Evolutionary conservation across 192 early-diverging fungal species (phyloP), one percentile per base, ranked within the genome.

Genomic region (Backusella parvicylindrica): DNA sequence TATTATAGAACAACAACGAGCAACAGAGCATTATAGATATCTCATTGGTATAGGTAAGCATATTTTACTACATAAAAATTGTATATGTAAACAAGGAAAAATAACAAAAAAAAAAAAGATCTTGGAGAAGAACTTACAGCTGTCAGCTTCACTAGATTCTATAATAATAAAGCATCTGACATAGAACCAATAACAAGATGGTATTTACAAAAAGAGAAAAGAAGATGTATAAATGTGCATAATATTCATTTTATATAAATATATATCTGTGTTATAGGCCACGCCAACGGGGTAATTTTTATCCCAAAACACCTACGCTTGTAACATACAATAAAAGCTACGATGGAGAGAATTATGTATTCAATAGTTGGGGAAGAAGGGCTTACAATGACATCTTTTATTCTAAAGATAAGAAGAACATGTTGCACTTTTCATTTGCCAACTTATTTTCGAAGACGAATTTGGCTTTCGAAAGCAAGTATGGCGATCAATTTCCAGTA

Each of bases 71-170:
- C n/a, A n/a, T n/a, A n/a, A n/a, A n/a, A n/a, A n/a, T n/a, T n/a
- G n/a, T n/a, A n/a, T n/a, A n/a, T n/a, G n/a, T n/a, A n/a, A n/a
- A n/a, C n/a, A n/a, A n/a, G n/a, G n/a, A n/a, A n/a, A n/a, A n/a
- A n/a, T n/a, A n/a, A n/a, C n/a, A n/a, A n/a, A 41, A 41, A 41
- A 41, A 47, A 47, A 47, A 53, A 53, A 53, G 50, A 53, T 68
- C 80, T 82, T 75, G 83, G 83, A 30, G 82, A 80, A n/a, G 82
- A 80, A 9, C 82, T 82, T 71, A 82, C 83, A 5, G 82, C 82
- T 8, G 78, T 82, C 83, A 56, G 78, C 80, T 53, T 11, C 16
- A 43, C 2, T 35, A 6, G 6, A 2, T 41, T 41, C 1, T 0
- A 53, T 53, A 9, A 2, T 11, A 7, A 53, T 21, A 4, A 21